A percentile compares a stretch with the other conserved stretches of the same genome.
Evolutionary conservation across 164 flowering plant species (phyloP).

Genomic region (Stephania japonica): DNA sequence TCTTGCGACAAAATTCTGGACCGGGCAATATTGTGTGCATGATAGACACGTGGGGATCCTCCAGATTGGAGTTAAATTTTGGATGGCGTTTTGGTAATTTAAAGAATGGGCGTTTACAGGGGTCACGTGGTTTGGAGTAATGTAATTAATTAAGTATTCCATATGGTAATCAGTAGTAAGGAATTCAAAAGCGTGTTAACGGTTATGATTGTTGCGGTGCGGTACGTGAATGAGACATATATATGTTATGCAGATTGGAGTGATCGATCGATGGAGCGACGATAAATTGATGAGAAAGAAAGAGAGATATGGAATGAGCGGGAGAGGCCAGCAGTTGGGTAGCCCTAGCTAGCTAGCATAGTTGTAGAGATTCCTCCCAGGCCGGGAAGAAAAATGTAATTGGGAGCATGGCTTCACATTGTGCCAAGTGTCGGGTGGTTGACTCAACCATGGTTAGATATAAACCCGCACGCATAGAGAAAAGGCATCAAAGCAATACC

Average conservation of each 20-base stretch:
- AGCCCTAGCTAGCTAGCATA: not conserved
- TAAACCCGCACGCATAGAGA: conserved; percentile 4
- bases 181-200: no score
- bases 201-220: no score
- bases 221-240: no score
- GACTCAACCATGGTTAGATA: conserved; percentile 31
- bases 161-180: no score
- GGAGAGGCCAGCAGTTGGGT: no score
- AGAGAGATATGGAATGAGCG: no score
- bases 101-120: not conserved
- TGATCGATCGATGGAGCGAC: no score
- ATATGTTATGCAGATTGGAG: no score
- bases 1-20: not conserved
- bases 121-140: no score
- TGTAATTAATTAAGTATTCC: no score
- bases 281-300: no score
- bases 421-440: conserved; percentile 46
- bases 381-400: conserved; percentile 17
- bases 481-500: not conserved
- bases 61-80: not conserved
- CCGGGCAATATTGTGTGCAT: not conserved
- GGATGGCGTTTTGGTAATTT: not conserved
- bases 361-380: conserved; percentile 12
- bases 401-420: conserved; percentile 50
- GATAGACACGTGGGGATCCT: not conserved